Evolutionary conservation across 805 yeast genomes (phyloP).

Genomic region (Metschnikowia arizonensis): DNA sequence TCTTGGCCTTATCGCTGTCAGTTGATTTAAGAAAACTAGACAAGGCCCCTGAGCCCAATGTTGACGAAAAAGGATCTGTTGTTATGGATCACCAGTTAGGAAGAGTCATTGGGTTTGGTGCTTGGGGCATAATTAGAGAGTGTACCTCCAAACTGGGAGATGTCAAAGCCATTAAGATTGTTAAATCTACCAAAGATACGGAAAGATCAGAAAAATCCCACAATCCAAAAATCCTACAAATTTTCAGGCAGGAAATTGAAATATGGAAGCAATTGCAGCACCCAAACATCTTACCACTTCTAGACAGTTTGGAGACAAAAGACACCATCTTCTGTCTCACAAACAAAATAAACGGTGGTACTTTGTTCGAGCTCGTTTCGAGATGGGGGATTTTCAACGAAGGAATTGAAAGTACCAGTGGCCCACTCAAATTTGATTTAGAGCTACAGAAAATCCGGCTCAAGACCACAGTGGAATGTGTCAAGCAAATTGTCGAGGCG

Average conservation of each 20-base stretch:
- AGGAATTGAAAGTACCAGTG: constrained; percentile 24
- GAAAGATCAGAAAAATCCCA: constrained; percentile 23
- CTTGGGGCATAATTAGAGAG: constrained; percentile 84
- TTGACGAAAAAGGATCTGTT: constrained; percentile 65
- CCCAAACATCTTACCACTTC: constrained; percentile 58
- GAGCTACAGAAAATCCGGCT: constrained; percentile 32
- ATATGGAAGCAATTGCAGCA: constrained; percentile 74
- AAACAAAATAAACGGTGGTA: constrained; percentile 66
- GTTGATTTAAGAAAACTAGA: constrained; percentile 30
- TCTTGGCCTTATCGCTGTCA: constrained; percentile 36
- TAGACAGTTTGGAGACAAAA: constrained; percentile 57
- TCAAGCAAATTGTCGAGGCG: constrained; percentile 55
- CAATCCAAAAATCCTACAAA: constrained; percentile 48
- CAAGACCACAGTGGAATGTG: constrained; percentile 28
- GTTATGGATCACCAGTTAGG: constrained; percentile 65
- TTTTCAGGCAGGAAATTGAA: constrained; percentile 65
- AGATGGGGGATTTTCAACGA: constrained; percentile 53
- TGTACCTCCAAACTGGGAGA: constrained; percentile 41
- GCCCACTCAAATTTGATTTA: constrained; percentile 28
- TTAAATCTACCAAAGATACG: constrained; percentile 31
- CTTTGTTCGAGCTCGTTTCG: constrained; percentile 70
- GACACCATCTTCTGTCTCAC: constrained; percentile 70
- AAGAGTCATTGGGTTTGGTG: constrained; percentile 78
- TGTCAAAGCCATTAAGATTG: constrained; percentile 58
- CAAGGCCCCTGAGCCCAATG: constrained; percentile 30